Conservation (phyloP, 2,329 filamentous ascomycete species). For the Neofusicoccum cordaticola region DNA sequence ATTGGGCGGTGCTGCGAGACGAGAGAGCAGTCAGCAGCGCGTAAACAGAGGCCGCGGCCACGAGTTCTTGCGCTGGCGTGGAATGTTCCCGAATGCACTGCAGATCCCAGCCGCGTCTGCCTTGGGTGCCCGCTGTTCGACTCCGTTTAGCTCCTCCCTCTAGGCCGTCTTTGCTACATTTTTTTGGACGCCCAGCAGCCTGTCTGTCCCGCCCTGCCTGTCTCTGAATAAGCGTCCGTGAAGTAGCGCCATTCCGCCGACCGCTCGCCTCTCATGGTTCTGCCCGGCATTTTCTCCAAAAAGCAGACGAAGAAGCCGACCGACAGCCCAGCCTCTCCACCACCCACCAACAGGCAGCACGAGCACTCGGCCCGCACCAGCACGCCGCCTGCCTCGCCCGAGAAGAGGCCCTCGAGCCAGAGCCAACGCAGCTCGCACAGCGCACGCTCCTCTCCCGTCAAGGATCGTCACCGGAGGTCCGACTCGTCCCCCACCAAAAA, state of each 20-base stretch:
- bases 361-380: constrained; percentile 9
- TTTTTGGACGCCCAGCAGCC: constrained; percentile 9
- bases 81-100: constrained; percentile 10
- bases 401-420: constrained; percentile 30
- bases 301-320: constrained; percentile 33
- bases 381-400: constrained; percentile 37
- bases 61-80: neutral
- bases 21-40: neutral
- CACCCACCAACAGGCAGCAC: constrained; percentile 18
- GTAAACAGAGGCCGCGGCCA: constrained; percentile 6
- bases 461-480: constrained; percentile 28
- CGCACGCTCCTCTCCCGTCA: constrained; percentile 24
- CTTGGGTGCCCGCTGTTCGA: constrained; percentile 14
- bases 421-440: neutral
- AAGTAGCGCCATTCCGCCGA: constrained; percentile 13
- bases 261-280: constrained; percentile 15
- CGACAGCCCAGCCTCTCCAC: constrained; percentile 24
- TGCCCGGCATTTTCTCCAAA: constrained; percentile 27
- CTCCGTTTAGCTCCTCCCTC: constrained; percentile 9
- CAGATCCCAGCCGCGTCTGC: constrained; percentile 6
- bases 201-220: neutral
- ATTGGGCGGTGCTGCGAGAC: neutral
- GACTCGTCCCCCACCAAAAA: constrained; percentile 29
- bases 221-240: constrained; percentile 18
- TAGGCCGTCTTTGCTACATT: constrained; percentile 13